Conservation (phyloP, 495 filamentous ascomycete species). For the Mycothermus thermophilus region DNA sequence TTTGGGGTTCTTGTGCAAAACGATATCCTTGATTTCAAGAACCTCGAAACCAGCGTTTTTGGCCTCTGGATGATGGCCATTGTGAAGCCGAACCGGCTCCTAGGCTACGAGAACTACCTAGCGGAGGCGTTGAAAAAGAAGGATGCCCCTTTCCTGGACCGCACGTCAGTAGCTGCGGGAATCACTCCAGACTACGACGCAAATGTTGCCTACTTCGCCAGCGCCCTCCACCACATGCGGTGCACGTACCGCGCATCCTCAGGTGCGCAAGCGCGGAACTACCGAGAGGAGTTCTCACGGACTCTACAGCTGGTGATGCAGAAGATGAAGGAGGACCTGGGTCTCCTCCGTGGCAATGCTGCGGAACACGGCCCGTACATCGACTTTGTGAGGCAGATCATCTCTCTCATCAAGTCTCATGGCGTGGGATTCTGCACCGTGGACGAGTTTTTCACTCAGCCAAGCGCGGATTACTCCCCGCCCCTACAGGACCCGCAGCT, state of each 20-base stretch:
- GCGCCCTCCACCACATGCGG: constrained; percentile 30
- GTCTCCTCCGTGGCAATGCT: constrained; percentile 15
- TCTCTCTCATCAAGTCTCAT: constrained; percentile 34
- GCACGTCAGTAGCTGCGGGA: constrained; percentile 14
- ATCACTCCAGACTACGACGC: constrained; percentile 27
- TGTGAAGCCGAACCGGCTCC: constrained; percentile 21
- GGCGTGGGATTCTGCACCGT: constrained; percentile 29
- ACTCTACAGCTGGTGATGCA: constrained; percentile 30
- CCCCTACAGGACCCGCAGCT: constrained; percentile 34
- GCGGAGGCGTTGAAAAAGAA: constrained; percentile 23
- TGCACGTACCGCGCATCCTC: constrained; percentile 19
- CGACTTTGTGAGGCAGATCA: constrained; percentile 29
- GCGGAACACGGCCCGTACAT: constrained; percentile 27
- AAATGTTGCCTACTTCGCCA: constrained; percentile 25
- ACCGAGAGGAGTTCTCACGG: constrained; percentile 22
- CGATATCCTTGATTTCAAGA: constrained; percentile 26
- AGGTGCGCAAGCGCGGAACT: constrained; percentile 8
- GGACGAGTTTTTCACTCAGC: constrained; percentile 34
- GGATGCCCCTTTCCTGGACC: constrained; percentile 20
- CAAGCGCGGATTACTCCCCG: constrained; percentile 34
- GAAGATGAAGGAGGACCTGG: constrained; percentile 34
- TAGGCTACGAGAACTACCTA: constrained; percentile 31
- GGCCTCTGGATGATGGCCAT: constrained; percentile 28
- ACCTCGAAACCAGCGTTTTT: constrained; percentile 20
- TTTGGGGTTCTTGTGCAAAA: constrained; percentile 26